A percentile compares a stretch with the other conserved stretches of the same genome.
phyloP scores from a whole-genome alignment of 257 asterid species.

The Lycium ferocissimum region DNA sequence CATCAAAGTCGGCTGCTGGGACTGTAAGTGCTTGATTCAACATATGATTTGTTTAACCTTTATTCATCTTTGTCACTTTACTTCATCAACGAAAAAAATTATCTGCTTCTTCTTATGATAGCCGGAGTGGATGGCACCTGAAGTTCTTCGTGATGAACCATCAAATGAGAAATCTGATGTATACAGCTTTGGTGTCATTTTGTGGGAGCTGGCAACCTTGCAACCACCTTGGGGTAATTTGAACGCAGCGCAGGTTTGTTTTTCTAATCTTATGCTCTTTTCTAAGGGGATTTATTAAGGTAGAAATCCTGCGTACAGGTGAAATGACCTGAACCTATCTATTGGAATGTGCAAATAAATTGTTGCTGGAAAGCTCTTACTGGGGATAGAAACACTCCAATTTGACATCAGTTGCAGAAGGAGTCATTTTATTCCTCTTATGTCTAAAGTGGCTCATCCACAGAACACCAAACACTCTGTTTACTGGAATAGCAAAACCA shows the following conservation, averaged over 20 bases:
- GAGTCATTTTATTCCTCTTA: constrained; percentile 22
- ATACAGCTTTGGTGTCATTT: constrained; percentile 92
- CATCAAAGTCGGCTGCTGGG: constrained; percentile 99
- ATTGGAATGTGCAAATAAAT: not conserved
- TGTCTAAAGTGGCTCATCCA: constrained; percentile 2
- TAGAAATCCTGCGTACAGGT: not conserved
- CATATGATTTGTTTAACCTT: not conserved
- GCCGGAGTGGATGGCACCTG: constrained; percentile 99
- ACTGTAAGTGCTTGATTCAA: constrained; percentile 64
- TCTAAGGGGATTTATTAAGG: not conserved
- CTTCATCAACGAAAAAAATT: not conserved
- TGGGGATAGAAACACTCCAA: not conserved
- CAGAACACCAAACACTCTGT: not conserved
- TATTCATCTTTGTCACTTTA: constrained; percentile 34
- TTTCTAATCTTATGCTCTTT: constrained; percentile 11
- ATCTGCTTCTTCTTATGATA: constrained; percentile 39
- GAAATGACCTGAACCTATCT: constrained; percentile 16
- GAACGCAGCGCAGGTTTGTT: constrained; percentile 95
- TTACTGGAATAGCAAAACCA: not conserved
- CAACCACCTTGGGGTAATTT: constrained; percentile 92
- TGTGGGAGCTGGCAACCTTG: constrained; percentile 92
- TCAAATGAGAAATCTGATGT: constrained; percentile 97
- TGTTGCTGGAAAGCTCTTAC: not conserved
- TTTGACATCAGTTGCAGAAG: not conserved
- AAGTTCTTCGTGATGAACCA: constrained; percentile 95